Evolutionary conservation across 768 basidiomycete species (phyloP).

Genomic region (Lactarius pseudohatsudake): DNA sequence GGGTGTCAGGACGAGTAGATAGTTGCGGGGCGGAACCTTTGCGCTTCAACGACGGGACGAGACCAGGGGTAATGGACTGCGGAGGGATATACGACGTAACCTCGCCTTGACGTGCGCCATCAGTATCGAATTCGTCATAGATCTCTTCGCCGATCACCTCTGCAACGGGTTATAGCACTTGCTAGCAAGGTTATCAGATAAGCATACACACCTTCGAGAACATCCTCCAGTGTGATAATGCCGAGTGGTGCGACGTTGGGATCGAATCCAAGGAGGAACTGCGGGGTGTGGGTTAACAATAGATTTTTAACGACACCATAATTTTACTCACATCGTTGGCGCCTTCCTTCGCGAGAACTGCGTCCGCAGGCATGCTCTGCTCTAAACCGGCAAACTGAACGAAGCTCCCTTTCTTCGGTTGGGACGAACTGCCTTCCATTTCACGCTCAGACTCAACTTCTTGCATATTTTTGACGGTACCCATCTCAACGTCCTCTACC

Average conservation of each 20-base stretch:
- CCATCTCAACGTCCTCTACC: conserved; percentile 36
- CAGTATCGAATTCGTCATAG: conserved; percentile 84
- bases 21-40: conserved; percentile 28
- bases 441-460: conserved; percentile 34
- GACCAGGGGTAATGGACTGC: conserved; percentile 28
- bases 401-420: conserved; percentile 28
- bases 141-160: conserved; percentile 93
- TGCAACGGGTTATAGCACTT: conserved; percentile 33
- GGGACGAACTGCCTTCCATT: conserved; percentile 12
- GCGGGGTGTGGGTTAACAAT: background rate
- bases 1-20: background rate
- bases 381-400: conserved; percentile 46
- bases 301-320: background rate
- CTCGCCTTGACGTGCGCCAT: conserved; percentile 44
- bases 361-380: conserved; percentile 88
- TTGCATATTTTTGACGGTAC: conserved; percentile 29
- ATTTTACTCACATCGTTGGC: conserved; percentile 62
- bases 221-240: conserved; percentile 91
- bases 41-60: conserved; percentile 20
- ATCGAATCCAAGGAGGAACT: conserved; percentile 83
- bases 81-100: conserved; percentile 34
- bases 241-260: conserved; percentile 82
- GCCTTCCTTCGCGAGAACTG: conserved; percentile 70
- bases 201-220: conserved; percentile 67
- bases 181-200: background rate